Conservation (phyloP, 1,284 basidiomycete genomes). For the Fomitopsis pinicola region DNA sequence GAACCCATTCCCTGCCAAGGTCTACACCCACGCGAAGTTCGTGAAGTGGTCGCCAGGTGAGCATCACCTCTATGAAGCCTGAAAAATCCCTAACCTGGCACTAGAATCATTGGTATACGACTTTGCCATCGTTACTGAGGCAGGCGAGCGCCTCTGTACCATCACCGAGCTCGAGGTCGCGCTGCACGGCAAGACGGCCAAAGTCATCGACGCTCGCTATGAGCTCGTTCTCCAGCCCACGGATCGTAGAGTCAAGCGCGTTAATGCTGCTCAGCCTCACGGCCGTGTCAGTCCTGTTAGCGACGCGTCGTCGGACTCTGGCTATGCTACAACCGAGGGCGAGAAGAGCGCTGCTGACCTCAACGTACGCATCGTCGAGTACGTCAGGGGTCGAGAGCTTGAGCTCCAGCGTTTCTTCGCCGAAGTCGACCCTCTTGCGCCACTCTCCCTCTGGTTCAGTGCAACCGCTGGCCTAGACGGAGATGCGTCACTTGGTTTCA, state of each 20-base stretch:
- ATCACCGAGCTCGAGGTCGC: slow-evolving; percentile 14
- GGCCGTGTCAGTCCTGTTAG: not conserved
- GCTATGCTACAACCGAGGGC: not conserved
- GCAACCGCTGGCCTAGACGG: slow-evolving; percentile 12
- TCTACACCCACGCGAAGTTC: slow-evolving; percentile 15
- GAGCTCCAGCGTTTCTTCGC: slow-evolving; percentile 8
- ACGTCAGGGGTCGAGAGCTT: slow-evolving; percentile 13
- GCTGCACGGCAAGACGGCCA: slow-evolving; percentile 11
- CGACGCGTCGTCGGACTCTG: slow-evolving; percentile 1
- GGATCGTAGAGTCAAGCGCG: not conserved
- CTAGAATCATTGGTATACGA: slow-evolving; percentile 15
- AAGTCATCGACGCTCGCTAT: slow-evolving; percentile 8
- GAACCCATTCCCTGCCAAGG: slow-evolving; percentile 10
- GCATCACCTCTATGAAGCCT: slow-evolving; percentile 11
- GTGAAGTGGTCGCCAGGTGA: slow-evolving; percentile 25
- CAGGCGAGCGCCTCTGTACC: slow-evolving; percentile 12
- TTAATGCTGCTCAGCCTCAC: not conserved
- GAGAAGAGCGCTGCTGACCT: not conserved
- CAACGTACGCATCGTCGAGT: slow-evolving; percentile 6
- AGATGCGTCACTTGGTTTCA: slow-evolving; percentile 15
- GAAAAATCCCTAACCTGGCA: not conserved
- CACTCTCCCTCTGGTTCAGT: slow-evolving; percentile 11
- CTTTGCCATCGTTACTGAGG: slow-evolving; percentile 10
- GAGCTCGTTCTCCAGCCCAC: slow-evolving; percentile 11
- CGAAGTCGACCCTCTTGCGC: slow-evolving; percentile 10